Evolutionary conservation across 2,329 filamentous ascomycete genomes (phyloP).

Genomic region (Colletotrichum orbiculare): DNA sequence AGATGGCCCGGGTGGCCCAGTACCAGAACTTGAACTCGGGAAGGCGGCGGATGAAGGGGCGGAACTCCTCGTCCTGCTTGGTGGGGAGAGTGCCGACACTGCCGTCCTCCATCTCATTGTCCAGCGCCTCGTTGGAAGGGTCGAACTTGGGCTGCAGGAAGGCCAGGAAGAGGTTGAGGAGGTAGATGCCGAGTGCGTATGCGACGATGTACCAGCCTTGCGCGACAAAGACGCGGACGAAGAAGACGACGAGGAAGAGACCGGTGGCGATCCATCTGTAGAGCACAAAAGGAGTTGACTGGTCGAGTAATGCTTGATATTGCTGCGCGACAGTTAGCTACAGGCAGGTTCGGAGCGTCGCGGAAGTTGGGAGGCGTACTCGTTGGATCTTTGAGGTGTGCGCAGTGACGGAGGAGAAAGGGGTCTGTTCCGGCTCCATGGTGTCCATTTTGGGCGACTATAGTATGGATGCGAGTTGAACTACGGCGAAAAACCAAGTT

Average conservation of each 20-base stretch:
- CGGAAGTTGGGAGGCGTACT: conserved; percentile 58
- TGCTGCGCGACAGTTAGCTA: conserved; percentile 64
- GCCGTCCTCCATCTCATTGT: conserved; percentile 97
- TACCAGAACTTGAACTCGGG: conserved; percentile 99
- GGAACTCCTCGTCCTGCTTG: conserved; percentile 97
- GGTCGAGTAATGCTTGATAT: conserved; percentile 94
- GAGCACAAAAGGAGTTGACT: conserved; percentile 87
- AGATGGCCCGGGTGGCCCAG: conserved; percentile 87
- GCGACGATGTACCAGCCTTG: conserved; percentile 99
- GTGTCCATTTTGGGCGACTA: conserved; percentile 76
- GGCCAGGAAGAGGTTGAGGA: conserved; percentile 98
- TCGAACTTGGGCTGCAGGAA: conserved; percentile 99
- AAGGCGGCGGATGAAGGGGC: conserved; percentile 93
- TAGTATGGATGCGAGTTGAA: background rate
- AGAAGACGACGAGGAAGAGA: conserved; percentile 81
- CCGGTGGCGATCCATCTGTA: conserved; percentile 94
- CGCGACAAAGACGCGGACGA: conserved; percentile 86
- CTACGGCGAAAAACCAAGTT: background rate
- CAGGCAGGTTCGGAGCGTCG: background rate
- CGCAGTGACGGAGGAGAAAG: conserved; percentile 88
- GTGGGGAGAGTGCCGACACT: conserved; percentile 85
- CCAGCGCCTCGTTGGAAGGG: conserved; percentile 88
- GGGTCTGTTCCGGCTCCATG: conserved; percentile 87
- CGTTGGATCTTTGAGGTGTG: conserved; percentile 82
- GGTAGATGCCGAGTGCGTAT: conserved; percentile 97